Evolutionary conservation across 345 rosid species (phyloP).

Genomic region (Brassica juncea): DNA sequence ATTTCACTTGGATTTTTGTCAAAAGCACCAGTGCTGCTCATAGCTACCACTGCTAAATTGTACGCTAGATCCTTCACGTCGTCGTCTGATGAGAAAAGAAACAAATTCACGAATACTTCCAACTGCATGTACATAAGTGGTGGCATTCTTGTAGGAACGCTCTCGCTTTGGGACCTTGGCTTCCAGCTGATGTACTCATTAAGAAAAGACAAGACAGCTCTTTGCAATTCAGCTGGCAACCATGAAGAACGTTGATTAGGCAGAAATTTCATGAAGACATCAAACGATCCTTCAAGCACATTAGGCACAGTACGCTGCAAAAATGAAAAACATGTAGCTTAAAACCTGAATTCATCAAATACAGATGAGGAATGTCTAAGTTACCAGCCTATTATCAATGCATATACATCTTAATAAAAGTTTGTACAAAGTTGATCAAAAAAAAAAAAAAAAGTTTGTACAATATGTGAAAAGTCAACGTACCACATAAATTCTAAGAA

Average conservation of each 20-base stretch:
- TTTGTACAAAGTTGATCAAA: background rate
- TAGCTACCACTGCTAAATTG: constrained; percentile 67
- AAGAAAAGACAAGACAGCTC: constrained; percentile 66
- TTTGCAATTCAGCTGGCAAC: constrained; percentile 55
- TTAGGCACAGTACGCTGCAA: constrained; percentile 68
- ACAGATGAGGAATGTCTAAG: constrained; percentile 4
- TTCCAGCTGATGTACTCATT: constrained; percentile 60
- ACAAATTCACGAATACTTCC: constrained; percentile 58
- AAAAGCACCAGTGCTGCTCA: constrained; percentile 92
- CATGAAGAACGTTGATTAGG: constrained; percentile 41
- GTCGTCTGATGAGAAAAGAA: constrained; percentile 55
- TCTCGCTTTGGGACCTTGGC: constrained; percentile 42
- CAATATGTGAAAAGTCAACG: constrained; percentile 30
- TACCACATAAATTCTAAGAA: constrained; percentile 73
- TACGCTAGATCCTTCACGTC: constrained; percentile 63
- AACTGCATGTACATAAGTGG: constrained; percentile 78
- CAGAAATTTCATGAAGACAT: constrained; percentile 66
- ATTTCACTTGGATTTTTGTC: constrained; percentile 64
- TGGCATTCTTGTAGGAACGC: constrained; percentile 52
- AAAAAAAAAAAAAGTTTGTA: background rate
- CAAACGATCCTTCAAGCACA: constrained; percentile 81
- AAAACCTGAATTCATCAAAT: constrained; percentile 3
- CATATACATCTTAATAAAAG: background rate
- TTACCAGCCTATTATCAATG: constrained; percentile 4
- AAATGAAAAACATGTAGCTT: constrained; percentile 32